Conservation (phyloP, 1,139 yeast species). For the Trichomonascaceae sp. region DNA sequence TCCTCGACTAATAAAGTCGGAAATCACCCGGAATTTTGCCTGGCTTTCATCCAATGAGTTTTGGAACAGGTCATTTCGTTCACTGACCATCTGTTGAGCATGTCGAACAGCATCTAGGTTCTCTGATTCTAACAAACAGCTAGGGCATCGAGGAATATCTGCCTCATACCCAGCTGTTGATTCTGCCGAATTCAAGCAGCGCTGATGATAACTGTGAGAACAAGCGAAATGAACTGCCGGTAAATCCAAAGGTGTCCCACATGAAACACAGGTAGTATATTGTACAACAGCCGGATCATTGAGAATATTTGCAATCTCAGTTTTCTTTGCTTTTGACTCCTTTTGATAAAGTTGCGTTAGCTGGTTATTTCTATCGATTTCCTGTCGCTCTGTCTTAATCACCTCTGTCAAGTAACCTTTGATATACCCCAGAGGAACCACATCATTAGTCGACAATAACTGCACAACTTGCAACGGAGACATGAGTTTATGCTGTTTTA, state of each 20-base stretch:
- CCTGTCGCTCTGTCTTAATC: slow-evolving; percentile 56
- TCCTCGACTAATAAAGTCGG: slow-evolving; percentile 84
- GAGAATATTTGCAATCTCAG: slow-evolving; percentile 47
- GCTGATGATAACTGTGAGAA: slow-evolving; percentile 78
- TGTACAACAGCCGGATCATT: slow-evolving; percentile 59
- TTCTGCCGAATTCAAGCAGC: slow-evolving; percentile 50
- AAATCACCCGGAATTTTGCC: slow-evolving; percentile 67
- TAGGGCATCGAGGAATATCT: slow-evolving; percentile 52
- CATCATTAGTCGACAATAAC: slow-evolving; percentile 56
- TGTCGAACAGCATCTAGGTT: slow-evolving; percentile 53
- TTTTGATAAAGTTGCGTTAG: slow-evolving; percentile 61
- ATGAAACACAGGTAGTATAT: slow-evolving; percentile 64
- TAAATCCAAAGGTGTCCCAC: slow-evolving; percentile 62
- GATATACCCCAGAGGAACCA: slow-evolving; percentile 67
- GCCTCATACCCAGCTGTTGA: slow-evolving; percentile 20
- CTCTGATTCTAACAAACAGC: slow-evolving; percentile 64
- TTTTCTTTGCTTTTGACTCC: slow-evolving; percentile 56
- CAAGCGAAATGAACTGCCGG: slow-evolving; percentile 86
- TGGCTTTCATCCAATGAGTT: slow-evolving; percentile 51
- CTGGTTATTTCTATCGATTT: slow-evolving; percentile 60
- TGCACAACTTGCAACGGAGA: slow-evolving; percentile 75
- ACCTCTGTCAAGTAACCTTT: slow-evolving; percentile 62
- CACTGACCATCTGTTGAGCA: slow-evolving; percentile 57
- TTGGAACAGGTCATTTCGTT: slow-evolving; percentile 57
- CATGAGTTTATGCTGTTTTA: slow-evolving; percentile 50